Base-by-base conservation (phyloP, 305 asterid species). In the Ilex paraguariensis region DNA sequence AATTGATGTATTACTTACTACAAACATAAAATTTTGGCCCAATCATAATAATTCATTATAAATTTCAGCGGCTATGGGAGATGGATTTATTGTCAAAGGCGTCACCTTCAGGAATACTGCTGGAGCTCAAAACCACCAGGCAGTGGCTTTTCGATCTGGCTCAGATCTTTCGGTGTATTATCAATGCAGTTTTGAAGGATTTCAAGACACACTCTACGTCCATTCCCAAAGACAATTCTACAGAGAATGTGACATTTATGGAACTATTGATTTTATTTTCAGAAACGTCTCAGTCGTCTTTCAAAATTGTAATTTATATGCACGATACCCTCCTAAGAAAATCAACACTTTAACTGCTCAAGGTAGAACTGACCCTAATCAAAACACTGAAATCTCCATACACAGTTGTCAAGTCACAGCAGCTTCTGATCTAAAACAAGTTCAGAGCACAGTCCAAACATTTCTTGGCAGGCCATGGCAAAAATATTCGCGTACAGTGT, bases 381-480 rank as follows among this genome's bases (percentile, higher is more conserved):
- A 67, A 46, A 67, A 67, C 73, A 67, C 77, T 5, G 77, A 73
- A 28, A 73, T 73, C 5, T 63, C 70, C 6, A 67, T 73, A 7
- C 70, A 63, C 40, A 59, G 67, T 10, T 52, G 64, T 21, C 21
- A 56, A 0, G 60, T 73, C 36, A 58, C 31, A 0, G 77, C 70
- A 0, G 66, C 73, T 7, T 31, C 77, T 3, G 66, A 64, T 31
- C 10, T 70, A 28, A 53, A 21, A 13, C 31, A 57, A 4, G 33
- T 50, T 39, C 61, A 13, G 7, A 48, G 62, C 2, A 61, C 76
- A 0, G 72, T 72, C 7, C 54, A 10, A 51, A 72, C 77, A 2
- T 72, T 66, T 42, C 66, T 72, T 1, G 77, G 77, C 17, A 53
- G 77, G 59, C 77, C 77, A 9, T 72, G 77, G 77, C 13, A 58